Evolutionary conservation across 352 stramenopile species (phyloP).

Genomic region (Pythium coloratum): DNA sequence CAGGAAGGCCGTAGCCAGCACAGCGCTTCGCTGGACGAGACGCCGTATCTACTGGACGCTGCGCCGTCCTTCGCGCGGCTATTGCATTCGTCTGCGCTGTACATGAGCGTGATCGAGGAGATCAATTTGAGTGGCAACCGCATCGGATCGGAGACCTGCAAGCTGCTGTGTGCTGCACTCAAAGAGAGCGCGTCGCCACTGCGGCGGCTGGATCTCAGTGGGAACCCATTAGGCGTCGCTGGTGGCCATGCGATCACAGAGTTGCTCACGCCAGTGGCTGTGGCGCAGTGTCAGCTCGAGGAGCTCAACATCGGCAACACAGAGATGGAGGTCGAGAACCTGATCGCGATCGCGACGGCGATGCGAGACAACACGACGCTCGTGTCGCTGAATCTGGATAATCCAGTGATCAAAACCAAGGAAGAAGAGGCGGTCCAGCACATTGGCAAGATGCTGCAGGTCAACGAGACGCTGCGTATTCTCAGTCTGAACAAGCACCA

Average conservation of each 20-base stretch:
- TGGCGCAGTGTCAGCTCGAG: conserved; percentile 34
- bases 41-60: conserved; percentile 45
- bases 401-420: conserved; percentile 51
- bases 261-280: conserved; percentile 32
- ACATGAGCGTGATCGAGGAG: conserved; percentile 49
- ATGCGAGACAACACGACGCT: conserved; percentile 47
- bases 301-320: conserved; percentile 62
- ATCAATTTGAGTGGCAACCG: conserved; percentile 63
- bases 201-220: conserved; percentile 43
- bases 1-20: not conserved
- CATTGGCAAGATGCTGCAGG: conserved; percentile 73
- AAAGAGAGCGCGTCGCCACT: conserved; percentile 36
- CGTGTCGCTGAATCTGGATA: conserved; percentile 54
- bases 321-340: conserved; percentile 55
- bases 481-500: conserved; percentile 74
- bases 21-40: conserved; percentile 29
- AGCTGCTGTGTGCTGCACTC: conserved; percentile 54
- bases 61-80: conserved; percentile 45
- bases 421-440: conserved; percentile 75
- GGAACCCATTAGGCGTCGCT: conserved; percentile 49
- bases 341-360: conserved; percentile 62
- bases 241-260: conserved; percentile 56
- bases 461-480: conserved; percentile 54
- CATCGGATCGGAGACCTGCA: conserved; percentile 57
- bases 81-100: conserved; percentile 47